Evolutionary conservation across 495 filamentous ascomycete genomes (phyloP).

Genomic region (Podospora pseudocomata): DNA sequence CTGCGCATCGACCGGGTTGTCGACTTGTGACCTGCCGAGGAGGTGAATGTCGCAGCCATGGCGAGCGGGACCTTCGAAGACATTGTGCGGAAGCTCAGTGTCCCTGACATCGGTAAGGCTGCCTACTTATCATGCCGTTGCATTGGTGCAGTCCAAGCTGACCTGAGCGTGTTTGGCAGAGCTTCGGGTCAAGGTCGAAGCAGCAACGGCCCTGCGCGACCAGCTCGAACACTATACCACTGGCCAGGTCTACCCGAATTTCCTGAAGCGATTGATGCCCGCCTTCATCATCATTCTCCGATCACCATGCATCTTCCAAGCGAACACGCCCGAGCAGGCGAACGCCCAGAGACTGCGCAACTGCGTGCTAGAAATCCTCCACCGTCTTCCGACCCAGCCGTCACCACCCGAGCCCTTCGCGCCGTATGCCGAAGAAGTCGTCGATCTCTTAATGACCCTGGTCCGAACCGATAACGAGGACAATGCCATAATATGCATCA

Average conservation of each 20-base stretch:
- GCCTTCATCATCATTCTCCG: conserved; percentile 82
- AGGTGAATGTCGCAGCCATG: conserved; percentile 45
- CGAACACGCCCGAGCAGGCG: conserved; percentile 78
- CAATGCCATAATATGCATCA: conserved; percentile 95
- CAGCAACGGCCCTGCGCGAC: conserved; percentile 78
- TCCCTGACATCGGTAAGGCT: conserved; percentile 48
- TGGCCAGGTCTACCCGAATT: conserved; percentile 61
- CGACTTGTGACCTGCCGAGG: conserved; percentile 16
- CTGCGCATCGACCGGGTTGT: conserved; percentile 12
- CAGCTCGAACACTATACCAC: conserved; percentile 66
- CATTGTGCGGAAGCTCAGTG: conserved; percentile 51
- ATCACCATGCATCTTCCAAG: conserved; percentile 87
- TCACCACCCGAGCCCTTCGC: conserved; percentile 72
- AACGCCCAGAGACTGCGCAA: conserved; percentile 74
- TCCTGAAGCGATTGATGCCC: conserved; percentile 82
- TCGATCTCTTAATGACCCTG: conserved; percentile 82
- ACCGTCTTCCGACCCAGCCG: conserved; percentile 73
- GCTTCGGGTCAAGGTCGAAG: conserved; percentile 67
- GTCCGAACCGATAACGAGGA: conserved; percentile 94
- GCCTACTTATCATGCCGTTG: neutral
- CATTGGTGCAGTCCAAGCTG: neutral
- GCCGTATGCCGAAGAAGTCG: conserved; percentile 78
- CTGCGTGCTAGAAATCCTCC: conserved; percentile 88
- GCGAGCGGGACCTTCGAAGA: conserved; percentile 50
- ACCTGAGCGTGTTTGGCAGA: conserved; percentile 46